phyloP scores from a whole-genome alignment of 140 eudicot species.

The Ambrosia hybrid region DNA sequence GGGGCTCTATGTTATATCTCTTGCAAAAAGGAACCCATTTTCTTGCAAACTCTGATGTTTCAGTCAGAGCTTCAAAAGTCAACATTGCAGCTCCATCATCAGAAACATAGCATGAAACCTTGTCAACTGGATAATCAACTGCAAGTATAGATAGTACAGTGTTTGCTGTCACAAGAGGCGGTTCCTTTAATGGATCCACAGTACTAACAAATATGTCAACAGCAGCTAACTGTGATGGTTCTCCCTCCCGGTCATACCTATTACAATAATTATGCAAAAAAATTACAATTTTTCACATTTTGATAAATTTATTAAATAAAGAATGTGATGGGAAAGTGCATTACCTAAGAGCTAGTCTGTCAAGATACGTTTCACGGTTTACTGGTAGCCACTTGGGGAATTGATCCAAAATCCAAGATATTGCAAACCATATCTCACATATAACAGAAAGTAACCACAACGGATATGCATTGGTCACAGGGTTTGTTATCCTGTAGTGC shows the following conservation, averaged over 20 bases:
- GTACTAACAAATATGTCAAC: conserved; percentile 98
- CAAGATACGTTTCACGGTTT: conserved; percentile 97
- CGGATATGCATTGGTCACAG: conserved; percentile 72
- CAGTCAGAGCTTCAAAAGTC: conserved; percentile 87
- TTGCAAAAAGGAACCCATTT: conserved; percentile 90
- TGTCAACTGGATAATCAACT: conserved; percentile 93
- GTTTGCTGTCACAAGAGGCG: conserved; percentile 93
- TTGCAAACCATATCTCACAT: conserved; percentile 92
- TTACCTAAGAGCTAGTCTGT: conserved; percentile 85
- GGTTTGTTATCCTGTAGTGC: conserved; percentile 84
- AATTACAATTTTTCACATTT: background rate
- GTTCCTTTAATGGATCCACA: conserved; percentile 93
- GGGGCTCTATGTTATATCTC: conserved; percentile 78
- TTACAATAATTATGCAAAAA: conserved; percentile 22
- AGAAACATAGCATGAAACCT: conserved; percentile 92
- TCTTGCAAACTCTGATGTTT: conserved; percentile 84
- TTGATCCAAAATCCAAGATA: conserved; percentile 99
- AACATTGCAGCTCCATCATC: conserved; percentile 97
- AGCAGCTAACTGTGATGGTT: conserved; percentile 92
- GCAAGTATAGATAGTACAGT: conserved; percentile 85
- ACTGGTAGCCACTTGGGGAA: conserved; percentile 99
- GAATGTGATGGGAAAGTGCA: conserved; percentile 39
- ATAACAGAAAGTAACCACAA: conserved; percentile 88
- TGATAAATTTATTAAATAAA: conserved; percentile 1
- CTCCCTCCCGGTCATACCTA: conserved; percentile 97